Evolutionary conservation across 371 early-diverging fungal species (phyloP).

Genomic region (Mucor racemosus): DNA sequence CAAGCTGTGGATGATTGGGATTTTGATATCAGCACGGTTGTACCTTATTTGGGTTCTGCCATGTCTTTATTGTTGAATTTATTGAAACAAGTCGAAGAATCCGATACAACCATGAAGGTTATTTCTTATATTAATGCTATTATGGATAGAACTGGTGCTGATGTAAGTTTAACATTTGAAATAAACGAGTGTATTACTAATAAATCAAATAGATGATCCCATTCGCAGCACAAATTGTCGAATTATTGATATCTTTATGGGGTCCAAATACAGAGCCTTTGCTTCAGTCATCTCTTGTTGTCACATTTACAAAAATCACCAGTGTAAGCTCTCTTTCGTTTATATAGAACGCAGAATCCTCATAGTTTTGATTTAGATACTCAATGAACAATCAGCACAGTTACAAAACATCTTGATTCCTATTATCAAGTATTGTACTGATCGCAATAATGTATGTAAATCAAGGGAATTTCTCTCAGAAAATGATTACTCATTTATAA

Average conservation of each 20-base stretch:
- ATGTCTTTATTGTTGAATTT: constrained; percentile 62
- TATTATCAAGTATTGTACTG: constrained; percentile 73
- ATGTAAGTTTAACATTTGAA: constrained; percentile 38
- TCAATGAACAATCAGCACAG: constrained; percentile 70
- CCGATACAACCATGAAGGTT: constrained; percentile 79
- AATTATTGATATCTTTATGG: constrained; percentile 85
- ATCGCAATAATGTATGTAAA: constrained; percentile 51
- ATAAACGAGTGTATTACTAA: not conserved
- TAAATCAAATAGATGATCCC: constrained; percentile 62
- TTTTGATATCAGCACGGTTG: constrained; percentile 75
- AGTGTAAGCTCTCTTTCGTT: constrained; percentile 44
- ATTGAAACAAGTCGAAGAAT: constrained; percentile 72
- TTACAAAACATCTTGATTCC: constrained; percentile 79
- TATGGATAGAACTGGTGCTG: constrained; percentile 76
- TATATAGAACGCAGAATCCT: not conserved
- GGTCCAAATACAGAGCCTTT: constrained; percentile 73
- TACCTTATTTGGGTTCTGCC: constrained; percentile 70
- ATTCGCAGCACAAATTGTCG: constrained; percentile 71
- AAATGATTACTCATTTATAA: not conserved
- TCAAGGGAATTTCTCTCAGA: not conserved
- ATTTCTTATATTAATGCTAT: constrained; percentile 77
- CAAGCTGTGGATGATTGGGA: constrained; percentile 87
- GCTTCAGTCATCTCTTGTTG: constrained; percentile 81
- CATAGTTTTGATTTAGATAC: constrained; percentile 49
- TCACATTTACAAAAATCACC: constrained; percentile 76